Percentiles rank a stretch among this genome's conserved stretches.
Evolutionary conservation across 2,329 filamentous ascomycete genomes (phyloP).

Genomic region (Stagonosporopsis rhizophila): DNA sequence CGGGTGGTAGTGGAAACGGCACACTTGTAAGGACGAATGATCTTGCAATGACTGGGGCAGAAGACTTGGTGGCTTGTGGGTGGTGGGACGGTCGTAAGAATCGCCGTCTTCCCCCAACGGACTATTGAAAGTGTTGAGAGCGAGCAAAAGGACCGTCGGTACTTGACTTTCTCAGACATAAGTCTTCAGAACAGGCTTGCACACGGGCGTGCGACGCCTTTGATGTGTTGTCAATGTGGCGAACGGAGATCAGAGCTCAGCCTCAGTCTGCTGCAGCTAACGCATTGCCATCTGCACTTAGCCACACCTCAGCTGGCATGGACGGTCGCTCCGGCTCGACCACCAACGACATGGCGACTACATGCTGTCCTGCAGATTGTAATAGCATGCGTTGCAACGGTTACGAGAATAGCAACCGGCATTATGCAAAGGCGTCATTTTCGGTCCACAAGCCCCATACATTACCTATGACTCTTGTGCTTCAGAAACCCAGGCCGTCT

Average conservation of each 20-base stretch:
- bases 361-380: constrained; percentile 10
- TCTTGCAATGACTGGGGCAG: constrained; percentile 34
- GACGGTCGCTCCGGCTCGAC: constrained; percentile 37
- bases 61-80: constrained; percentile 39
- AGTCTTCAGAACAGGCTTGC: constrained; percentile 7
- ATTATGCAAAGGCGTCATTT: constrained; percentile 29
- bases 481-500: constrained; percentile 31
- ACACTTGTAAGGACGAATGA: constrained; percentile 43
- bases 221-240: constrained; percentile 46
- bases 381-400: constrained; percentile 23
- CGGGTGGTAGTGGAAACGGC: constrained; percentile 29
- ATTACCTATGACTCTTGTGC: constrained; percentile 44
- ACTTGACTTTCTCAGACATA: constrained; percentile 14
- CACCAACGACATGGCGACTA: constrained; percentile 11
- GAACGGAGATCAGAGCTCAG: constrained; percentile 40
- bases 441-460: constrained; percentile 26
- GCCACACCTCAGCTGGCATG: constrained; percentile 41
- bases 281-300: constrained; percentile 32
- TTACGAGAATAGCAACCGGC: constrained; percentile 39
- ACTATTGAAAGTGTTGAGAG: constrained; percentile 35
- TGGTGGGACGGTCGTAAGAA: constrained; percentile 33
- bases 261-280: constrained; percentile 40
- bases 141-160: constrained; percentile 23
- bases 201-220: constrained; percentile 23
- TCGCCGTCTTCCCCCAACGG: constrained; percentile 27